phyloP scores from a whole-genome alignment of 2,329 filamentous ascomycete species.

The Teratosphaeria epicoccoides region DNA sequence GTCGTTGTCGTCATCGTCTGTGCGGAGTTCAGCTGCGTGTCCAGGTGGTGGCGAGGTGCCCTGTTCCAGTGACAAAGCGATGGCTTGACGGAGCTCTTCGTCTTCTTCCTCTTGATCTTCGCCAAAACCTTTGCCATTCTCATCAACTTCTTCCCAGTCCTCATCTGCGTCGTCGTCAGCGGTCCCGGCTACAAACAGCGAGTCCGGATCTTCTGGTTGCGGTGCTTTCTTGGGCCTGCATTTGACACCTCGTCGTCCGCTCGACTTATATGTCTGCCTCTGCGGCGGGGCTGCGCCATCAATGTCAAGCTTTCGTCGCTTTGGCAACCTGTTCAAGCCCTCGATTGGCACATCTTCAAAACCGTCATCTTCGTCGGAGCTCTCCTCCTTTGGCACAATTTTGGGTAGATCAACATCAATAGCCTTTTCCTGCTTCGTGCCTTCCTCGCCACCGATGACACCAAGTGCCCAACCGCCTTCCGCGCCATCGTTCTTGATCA shows the following conservation, averaged over 20 bases:
- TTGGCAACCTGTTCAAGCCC: conserved; percentile 75
- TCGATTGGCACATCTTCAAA: conserved; percentile 93
- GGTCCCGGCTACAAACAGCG: conserved; percentile 44
- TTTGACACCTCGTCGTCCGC: conserved; percentile 21
- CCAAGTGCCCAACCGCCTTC: conserved; percentile 95
- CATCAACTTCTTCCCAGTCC: conserved; percentile 29
- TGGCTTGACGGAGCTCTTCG: conserved; percentile 68
- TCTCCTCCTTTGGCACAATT: conserved; percentile 40
- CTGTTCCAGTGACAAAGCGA: conserved; percentile 67
- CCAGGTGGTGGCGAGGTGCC: conserved; percentile 41
- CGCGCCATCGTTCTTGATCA: conserved; percentile 89
- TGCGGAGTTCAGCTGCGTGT: conserved; percentile 32
- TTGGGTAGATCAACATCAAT: conserved; percentile 66
- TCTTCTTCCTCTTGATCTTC: conserved; percentile 50
- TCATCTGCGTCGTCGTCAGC: conserved; percentile 14
- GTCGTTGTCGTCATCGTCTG: conserved; percentile 20
- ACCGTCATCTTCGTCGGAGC: conserved; percentile 53
- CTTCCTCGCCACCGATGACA: conserved; percentile 69
- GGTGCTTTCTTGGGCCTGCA: neutral
- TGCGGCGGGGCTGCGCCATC: conserved; percentile 29
- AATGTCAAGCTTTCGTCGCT: conserved; percentile 30
- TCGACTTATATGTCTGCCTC: conserved; percentile 39
- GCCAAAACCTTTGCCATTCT: conserved; percentile 48
- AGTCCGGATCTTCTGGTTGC: conserved; percentile 35
- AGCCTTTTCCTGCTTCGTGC: conserved; percentile 70